These are phyloP conservation scores for Chrysoporthe austroafricana DNA, from an alignment of 2,329 filamentous ascomycete species.

Conservation along the genomic window DNA sequence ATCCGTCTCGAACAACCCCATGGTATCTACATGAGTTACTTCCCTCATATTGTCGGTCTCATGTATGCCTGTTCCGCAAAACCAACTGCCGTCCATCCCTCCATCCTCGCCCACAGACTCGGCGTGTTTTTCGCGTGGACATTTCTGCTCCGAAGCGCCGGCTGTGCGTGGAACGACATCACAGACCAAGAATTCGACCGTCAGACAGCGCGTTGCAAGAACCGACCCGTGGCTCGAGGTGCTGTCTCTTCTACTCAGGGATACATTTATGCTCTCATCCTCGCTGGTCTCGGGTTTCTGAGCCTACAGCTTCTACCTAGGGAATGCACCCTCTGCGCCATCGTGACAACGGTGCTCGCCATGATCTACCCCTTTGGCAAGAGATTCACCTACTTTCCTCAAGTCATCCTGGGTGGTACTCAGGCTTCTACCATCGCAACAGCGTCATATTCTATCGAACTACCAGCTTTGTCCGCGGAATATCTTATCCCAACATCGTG, in stretches of 20 bases:
- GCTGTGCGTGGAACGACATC: slow-evolving; percentile 60
- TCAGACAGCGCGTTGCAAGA: slow-evolving; percentile 52
- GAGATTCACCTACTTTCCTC: slow-evolving; percentile 41
- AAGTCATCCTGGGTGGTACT: slow-evolving; percentile 41
- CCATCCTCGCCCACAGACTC: slow-evolving; percentile 40
- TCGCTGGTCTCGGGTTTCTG: slow-evolving; percentile 45
- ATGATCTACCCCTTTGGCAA: slow-evolving; percentile 42
- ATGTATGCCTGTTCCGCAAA: slow-evolving; percentile 47
- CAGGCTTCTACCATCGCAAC: slow-evolving; percentile 32
- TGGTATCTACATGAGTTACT: slow-evolving; percentile 57
- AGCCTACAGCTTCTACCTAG: slow-evolving; percentile 40
- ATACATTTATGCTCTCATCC: slow-evolving; percentile 48
- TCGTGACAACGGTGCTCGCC: slow-evolving; percentile 33
- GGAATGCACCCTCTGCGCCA: slow-evolving; percentile 30
- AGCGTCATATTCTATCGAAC: neutral
- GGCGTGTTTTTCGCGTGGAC: slow-evolving; percentile 45
- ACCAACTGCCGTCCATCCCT: slow-evolving; percentile 36
- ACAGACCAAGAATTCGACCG: slow-evolving; percentile 59
- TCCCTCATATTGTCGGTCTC: slow-evolving; percentile 49
- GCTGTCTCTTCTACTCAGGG: slow-evolving; percentile 46
- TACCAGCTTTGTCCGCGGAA: neutral
- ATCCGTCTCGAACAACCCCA: slow-evolving; percentile 55
- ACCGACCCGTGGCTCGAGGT: slow-evolving; percentile 55
- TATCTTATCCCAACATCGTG: neutral
- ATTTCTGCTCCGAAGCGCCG: slow-evolving; percentile 53